Evolutionary conservation across 2,329 filamentous ascomycete species (phyloP).

Genomic region (Raffaelea albimanens): DNA sequence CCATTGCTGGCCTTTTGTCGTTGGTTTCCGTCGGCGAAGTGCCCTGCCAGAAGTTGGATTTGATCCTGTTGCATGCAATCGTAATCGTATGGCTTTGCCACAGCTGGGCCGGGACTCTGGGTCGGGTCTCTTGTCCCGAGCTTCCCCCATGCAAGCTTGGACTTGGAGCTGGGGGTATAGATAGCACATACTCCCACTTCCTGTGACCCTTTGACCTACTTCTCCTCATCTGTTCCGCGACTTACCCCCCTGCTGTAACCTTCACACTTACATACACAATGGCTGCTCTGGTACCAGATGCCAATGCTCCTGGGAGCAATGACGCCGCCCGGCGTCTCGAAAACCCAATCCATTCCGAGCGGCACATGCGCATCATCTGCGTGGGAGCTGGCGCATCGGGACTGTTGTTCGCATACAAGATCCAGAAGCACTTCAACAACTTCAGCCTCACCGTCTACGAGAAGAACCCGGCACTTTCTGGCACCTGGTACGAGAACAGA

Average conservation of each 20-base stretch:
- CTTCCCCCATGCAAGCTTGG: slow-evolving; percentile 1
- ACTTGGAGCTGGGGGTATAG: background rate
- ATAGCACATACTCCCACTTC: background rate
- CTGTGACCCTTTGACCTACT: background rate
- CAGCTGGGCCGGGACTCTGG: background rate
- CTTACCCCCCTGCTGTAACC: background rate
- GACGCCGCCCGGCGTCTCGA: slow-evolving; percentile 10
- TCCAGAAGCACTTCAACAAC: slow-evolving; percentile 30
- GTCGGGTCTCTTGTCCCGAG: slow-evolving; percentile 6
- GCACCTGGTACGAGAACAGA: slow-evolving; percentile 43
- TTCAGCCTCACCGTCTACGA: slow-evolving; percentile 30
- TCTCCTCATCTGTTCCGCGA: background rate
- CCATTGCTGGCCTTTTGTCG: too few species aligned
- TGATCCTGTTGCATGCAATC: too few species aligned
- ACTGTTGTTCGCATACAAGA: slow-evolving; percentile 35
- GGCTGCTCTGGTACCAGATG: slow-evolving; percentile 6
- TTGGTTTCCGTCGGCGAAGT: too few species aligned
- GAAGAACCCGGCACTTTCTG: slow-evolving; percentile 34
- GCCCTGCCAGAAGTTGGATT: too few species aligned
- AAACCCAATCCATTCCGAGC: slow-evolving; percentile 13
- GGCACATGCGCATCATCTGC: slow-evolving; percentile 22
- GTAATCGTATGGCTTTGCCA: too few species aligned
- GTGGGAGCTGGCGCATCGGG: slow-evolving; percentile 38
- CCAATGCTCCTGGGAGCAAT: slow-evolving; percentile 1
- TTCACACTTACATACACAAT: slow-evolving; percentile 2